These are phyloP conservation scores for Punica granatum DNA, from an alignment of 345 rosid species.

Conservation along the genomic window DNA sequence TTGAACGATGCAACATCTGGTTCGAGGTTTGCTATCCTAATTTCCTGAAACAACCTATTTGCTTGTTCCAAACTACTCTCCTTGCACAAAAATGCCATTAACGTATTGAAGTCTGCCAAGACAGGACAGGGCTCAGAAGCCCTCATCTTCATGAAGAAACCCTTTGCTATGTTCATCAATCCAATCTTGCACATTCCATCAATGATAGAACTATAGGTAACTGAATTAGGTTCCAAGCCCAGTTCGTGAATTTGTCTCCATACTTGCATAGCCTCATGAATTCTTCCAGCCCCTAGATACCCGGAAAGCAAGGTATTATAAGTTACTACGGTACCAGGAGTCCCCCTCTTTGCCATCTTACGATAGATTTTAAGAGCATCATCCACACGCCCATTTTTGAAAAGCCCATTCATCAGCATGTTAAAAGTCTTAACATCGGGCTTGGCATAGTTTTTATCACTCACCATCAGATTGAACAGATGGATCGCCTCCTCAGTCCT, in stretches of 20 bases:
- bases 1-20: slow-evolving; percentile 46
- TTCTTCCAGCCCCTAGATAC: slow-evolving; percentile 36
- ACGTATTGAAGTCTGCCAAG: slow-evolving; percentile 38
- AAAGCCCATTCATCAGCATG: slow-evolving; percentile 45
- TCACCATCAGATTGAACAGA: slow-evolving; percentile 31
- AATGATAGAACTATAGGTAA: slow-evolving; percentile 43
- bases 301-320: slow-evolving; percentile 37
- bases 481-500: slow-evolving; percentile 48
- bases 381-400: slow-evolving; percentile 35
- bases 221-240: slow-evolving; percentile 37
- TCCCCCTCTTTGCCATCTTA: slow-evolving; percentile 39
- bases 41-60: slow-evolving; percentile 46
- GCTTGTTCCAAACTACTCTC: slow-evolving; percentile 64
- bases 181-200: slow-evolving; percentile 44
- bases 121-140: slow-evolving; percentile 25
- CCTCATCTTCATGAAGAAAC: slow-evolving; percentile 46
- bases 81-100: slow-evolving; percentile 49
- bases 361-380: slow-evolving; percentile 41
- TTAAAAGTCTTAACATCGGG: slow-evolving; percentile 45
- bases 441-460: slow-evolving; percentile 25
- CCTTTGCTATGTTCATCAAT: slow-evolving; percentile 54
- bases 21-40: slow-evolving; percentile 21
- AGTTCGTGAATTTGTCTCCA: slow-evolving; percentile 43
- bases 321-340: slow-evolving; percentile 34
- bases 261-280: slow-evolving; percentile 41